phyloP scores from a whole-genome alignment of 768 basidiomycete genomes.

The Trametopsis cervina region DNA sequence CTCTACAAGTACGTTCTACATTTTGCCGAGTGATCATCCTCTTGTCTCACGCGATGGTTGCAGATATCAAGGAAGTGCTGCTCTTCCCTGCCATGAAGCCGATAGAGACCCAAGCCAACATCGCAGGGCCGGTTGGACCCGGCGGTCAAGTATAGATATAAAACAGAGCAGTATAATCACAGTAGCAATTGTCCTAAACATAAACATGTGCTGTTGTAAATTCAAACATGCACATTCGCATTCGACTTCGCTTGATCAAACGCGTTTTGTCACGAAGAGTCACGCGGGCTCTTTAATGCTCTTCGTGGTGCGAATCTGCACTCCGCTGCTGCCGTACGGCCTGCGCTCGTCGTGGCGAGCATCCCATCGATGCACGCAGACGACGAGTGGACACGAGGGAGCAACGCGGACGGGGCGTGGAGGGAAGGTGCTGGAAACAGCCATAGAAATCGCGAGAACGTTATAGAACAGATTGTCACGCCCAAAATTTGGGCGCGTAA shows the following conservation, averaged over 20 bases:
- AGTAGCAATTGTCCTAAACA: no score
- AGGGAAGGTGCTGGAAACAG: neutral
- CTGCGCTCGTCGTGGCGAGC: neutral
- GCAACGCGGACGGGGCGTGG: neutral
- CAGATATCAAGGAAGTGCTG: constrained; percentile 95
- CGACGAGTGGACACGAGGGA: neutral
- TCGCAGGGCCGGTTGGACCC: constrained; percentile 26
- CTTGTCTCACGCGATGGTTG: neutral
- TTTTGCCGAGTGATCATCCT: constrained; percentile 7
- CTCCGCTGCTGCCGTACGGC: neutral
- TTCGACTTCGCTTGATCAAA: neutral
- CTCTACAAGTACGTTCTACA: constrained; percentile 65
- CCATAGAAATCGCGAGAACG: constrained; percentile 10
- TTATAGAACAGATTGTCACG: constrained; percentile 10
- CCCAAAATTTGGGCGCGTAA: constrained; percentile 28
- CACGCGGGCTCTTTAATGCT: neutral
- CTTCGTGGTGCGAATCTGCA: neutral
- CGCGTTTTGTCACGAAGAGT: neutral
- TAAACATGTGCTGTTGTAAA: no score
- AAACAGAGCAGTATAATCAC: no score
- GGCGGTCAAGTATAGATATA: constrained; percentile 22
- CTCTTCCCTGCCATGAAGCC: constrained; percentile 99
- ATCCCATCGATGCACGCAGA: neutral
- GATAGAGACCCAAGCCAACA: constrained; percentile 39
- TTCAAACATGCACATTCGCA: no score